phyloP scores from a whole-genome alignment of 306 rosid species.

The Glycine latifolia region DNA sequence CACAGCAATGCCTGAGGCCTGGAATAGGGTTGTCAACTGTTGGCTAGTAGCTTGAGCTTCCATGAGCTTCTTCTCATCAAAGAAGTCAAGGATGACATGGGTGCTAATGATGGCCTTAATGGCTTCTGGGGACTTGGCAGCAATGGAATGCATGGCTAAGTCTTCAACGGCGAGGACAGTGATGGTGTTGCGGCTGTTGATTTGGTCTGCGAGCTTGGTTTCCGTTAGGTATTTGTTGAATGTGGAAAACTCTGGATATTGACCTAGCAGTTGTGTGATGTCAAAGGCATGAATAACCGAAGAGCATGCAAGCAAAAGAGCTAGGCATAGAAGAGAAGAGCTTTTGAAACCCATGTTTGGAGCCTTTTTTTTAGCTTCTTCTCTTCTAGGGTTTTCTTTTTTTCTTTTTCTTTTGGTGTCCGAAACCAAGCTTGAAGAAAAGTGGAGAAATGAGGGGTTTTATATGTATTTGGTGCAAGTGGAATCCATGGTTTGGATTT shows the following conservation, averaged over 20 bases:
- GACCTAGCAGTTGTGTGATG: slow-evolving; percentile 54
- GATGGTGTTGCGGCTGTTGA: slow-evolving; percentile 60
- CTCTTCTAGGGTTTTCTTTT: neutral
- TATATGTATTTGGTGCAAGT: slow-evolving; percentile 2
- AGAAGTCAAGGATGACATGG: slow-evolving; percentile 67
- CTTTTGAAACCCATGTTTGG: slow-evolving; percentile 55
- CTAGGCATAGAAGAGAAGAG: slow-evolving; percentile 48
- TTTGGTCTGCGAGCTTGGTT: slow-evolving; percentile 53
- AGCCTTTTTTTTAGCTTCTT: neutral
- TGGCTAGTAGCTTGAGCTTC: neutral
- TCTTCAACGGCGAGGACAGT: slow-evolving; percentile 63
- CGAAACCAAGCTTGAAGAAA: slow-evolving; percentile 46
- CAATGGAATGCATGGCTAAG: slow-evolving; percentile 25
- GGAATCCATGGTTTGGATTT: neutral
- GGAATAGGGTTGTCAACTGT: slow-evolving; percentile 60
- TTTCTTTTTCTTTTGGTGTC: neutral
- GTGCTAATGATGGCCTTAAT: slow-evolving; percentile 54
- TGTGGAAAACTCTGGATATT: slow-evolving; percentile 45
- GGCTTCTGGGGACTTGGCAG: slow-evolving; percentile 42
- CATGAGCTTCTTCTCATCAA: slow-evolving; percentile 61
- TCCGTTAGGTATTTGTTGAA: slow-evolving; percentile 58
- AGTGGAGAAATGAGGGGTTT: neutral
- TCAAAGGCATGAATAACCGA: slow-evolving; percentile 56
- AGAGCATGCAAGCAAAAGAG: slow-evolving; percentile 45
- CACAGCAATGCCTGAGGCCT: too few species aligned